A percentile compares a stretch with the other conserved stretches of the same genome.
phyloP scores from a whole-genome alignment of 2,329 filamentous ascomycete species.

The Teratosphaeria viscida region DNA sequence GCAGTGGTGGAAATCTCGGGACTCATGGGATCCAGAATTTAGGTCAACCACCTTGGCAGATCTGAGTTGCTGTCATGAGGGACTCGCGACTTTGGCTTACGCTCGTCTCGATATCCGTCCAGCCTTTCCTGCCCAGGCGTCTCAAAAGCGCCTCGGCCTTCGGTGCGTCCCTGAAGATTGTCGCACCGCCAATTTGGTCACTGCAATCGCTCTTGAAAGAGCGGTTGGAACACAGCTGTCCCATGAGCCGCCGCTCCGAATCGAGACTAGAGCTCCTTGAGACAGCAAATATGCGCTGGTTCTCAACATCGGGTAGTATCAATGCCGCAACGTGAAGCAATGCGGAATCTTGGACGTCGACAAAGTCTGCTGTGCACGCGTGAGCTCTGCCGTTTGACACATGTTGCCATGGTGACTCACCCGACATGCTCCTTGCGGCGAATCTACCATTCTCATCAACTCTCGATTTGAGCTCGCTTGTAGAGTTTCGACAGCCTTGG shows the following conservation, averaged over 20 bases:
- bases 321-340: conserved; percentile 42
- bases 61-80: neutral
- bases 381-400: too few species aligned
- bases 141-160: conserved; percentile 23
- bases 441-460: conserved; percentile 5
- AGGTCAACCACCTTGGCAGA: neutral
- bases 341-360: conserved; percentile 39
- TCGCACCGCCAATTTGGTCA: conserved; percentile 13
- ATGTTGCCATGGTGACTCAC: conserved; percentile 1
- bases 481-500: conserved; percentile 1
- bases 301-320: conserved; percentile 33
- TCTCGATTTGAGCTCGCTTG: conserved; percentile 3
- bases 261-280: conserved; percentile 37
- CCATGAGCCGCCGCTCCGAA: conserved; percentile 27
- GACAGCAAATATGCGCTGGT: conserved; percentile 43
- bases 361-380: conserved; percentile 22
- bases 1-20: too few species aligned
- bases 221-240: conserved; percentile 27
- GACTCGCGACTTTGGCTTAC: conserved; percentile 2
- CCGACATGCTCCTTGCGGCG: conserved; percentile 4
- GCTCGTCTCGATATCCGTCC: conserved; percentile 9
- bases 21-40: neutral
- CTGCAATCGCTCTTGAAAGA: conserved; percentile 23
- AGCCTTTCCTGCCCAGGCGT: conserved; percentile 21
- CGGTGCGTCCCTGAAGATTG: conserved; percentile 7